Conservation (phyloP, 495 filamentous ascomycete species). For the Neurospora tetraspora region DNA sequence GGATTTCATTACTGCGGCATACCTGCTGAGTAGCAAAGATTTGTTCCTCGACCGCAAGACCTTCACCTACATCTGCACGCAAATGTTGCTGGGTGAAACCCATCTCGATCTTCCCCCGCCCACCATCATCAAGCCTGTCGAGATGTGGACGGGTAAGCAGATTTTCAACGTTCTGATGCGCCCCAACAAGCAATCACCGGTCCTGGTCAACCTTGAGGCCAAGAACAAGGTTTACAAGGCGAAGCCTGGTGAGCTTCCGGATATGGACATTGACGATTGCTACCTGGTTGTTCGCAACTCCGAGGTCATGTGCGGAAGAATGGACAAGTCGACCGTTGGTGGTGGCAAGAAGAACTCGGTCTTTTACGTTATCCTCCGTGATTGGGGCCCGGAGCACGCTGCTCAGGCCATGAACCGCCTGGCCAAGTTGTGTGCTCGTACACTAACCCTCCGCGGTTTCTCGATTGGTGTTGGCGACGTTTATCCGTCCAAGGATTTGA, state of each 20-base stretch:
- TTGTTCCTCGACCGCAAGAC: constrained; percentile 78
- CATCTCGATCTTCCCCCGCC: constrained; percentile 81
- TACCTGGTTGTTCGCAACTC: constrained; percentile 92
- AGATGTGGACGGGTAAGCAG: constrained; percentile 96
- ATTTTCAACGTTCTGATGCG: constrained; percentile 93
- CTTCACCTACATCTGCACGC: constrained; percentile 82
- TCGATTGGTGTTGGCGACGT: constrained; percentile 95
- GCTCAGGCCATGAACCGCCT: constrained; percentile 90
- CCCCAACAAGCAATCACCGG: constrained; percentile 68
- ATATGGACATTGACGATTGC: constrained; percentile 74
- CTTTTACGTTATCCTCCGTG: constrained; percentile 91
- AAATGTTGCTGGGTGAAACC: constrained; percentile 79
- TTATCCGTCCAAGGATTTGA: constrained; percentile 61
- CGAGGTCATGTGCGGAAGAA: constrained; percentile 94
- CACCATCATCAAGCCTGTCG: constrained; percentile 71
- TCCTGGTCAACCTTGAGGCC: constrained; percentile 86
- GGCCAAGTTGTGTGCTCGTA: constrained; percentile 80
- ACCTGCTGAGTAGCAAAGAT: constrained; percentile 85
- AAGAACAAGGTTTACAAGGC: constrained; percentile 72
- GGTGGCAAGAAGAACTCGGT: constrained; percentile 95
- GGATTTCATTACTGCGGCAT: constrained; percentile 95
- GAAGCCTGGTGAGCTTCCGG: constrained; percentile 42
- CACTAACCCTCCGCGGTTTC: constrained; percentile 83
- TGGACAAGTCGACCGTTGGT: constrained; percentile 95
- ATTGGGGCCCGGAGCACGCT: constrained; percentile 83